Conservation (phyloP, 2,329 filamentous ascomycete genomes). For the Sclerotinia sclerotiorum region DNA sequence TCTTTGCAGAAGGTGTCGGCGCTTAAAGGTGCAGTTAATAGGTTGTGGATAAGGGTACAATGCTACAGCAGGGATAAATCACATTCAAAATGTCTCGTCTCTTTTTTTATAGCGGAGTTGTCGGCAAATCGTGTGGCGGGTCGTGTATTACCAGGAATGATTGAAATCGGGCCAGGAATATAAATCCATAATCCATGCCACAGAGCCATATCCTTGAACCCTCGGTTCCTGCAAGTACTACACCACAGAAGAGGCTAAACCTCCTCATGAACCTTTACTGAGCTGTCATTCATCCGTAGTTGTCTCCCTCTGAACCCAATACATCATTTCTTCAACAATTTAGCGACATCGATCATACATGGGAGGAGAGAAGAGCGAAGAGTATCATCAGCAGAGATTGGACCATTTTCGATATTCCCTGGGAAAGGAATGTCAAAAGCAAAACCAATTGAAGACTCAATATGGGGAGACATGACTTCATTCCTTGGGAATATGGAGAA, state of each 20-base stretch:
- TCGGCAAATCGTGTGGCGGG: conserved; percentile 1
- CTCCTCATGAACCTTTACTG: not conserved
- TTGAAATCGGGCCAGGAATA: not conserved
- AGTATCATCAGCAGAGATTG: not conserved
- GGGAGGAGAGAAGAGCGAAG: not conserved
- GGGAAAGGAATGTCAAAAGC: not conserved
- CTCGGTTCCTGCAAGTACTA: conserved; percentile 11
- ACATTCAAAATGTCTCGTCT: not conserved
- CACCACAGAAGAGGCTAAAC: not conserved
- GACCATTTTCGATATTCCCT: not conserved
- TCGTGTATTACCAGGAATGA: not conserved
- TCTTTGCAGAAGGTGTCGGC: conserved; percentile 12
- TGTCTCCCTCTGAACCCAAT: not conserved
- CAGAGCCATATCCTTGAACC: conserved; percentile 5
- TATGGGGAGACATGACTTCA: not conserved
- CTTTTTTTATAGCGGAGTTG: not conserved
- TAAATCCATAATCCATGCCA: not conserved
- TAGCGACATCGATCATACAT: not conserved
- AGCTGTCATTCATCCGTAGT: not conserved
- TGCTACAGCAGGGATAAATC: not conserved
- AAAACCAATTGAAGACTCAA: not conserved
- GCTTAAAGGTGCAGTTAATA: conserved; percentile 8
- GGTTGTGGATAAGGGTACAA: conserved; percentile 12
- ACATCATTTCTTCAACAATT: not conserved
- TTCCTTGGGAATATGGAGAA: not conserved